Conservation (phyloP, 2,329 filamentous ascomycete species). For the Apiospora saccharicola region DNA sequence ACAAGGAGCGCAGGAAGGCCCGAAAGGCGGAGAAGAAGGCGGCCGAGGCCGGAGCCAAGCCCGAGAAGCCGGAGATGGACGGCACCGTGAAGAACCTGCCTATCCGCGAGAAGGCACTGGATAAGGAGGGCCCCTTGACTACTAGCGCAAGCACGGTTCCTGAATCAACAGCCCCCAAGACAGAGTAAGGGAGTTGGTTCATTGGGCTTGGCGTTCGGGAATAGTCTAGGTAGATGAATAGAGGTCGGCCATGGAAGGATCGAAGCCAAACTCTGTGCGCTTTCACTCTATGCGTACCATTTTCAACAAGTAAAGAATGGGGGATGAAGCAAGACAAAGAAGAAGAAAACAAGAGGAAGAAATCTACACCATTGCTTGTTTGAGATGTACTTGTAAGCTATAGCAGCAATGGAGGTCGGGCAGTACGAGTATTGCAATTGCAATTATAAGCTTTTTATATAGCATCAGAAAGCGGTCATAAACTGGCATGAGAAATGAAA, state of each 20-base stretch:
- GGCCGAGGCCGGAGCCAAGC: constrained; percentile 27
- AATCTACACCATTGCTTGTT: not conserved
- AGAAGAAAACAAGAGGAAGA: not conserved
- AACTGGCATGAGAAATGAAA: not conserved
- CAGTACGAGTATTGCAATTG: not conserved
- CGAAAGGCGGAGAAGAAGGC: constrained; percentile 36
- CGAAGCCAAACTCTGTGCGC: not conserved
- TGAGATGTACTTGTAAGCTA: not conserved
- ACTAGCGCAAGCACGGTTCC: constrained; percentile 30
- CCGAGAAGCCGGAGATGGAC: constrained; percentile 34
- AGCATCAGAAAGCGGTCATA: not conserved
- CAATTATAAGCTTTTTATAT: not conserved
- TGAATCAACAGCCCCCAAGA: constrained; percentile 31
- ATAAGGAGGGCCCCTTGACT: constrained; percentile 34
- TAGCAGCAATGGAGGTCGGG: not conserved
- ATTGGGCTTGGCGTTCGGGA: constrained; percentile 11
- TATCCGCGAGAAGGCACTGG: constrained; percentile 40
- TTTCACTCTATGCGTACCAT: not conserved
- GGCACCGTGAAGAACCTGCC: constrained; percentile 39
- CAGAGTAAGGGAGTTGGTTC: constrained; percentile 15
- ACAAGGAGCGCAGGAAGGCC: constrained; percentile 43
- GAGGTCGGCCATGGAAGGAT: not conserved
- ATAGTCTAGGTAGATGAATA: constrained; percentile 16
- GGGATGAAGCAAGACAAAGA: not conserved
- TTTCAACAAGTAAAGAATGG: not conserved